phyloP scores from a whole-genome alignment of 768 basidiomycete genomes.

The Cystobasidium onofrii region DNA sequence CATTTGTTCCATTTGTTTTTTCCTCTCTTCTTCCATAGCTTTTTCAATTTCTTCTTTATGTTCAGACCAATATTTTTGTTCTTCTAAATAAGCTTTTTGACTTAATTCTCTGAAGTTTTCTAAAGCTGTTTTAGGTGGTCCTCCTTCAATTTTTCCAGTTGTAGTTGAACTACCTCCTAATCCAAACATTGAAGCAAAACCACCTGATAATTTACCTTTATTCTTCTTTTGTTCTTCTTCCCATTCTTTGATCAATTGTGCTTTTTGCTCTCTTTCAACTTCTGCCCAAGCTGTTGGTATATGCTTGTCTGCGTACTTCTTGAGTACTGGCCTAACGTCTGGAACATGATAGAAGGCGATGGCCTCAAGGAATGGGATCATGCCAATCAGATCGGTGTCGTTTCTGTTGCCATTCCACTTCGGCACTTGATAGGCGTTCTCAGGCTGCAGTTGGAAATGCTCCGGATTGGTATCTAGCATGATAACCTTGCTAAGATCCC shows the following conservation, averaged over 20 bases:
- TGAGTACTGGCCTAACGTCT: constrained; percentile 79
- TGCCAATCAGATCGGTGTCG: constrained; percentile 61
- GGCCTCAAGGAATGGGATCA: constrained; percentile 97
- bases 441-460: constrained; percentile 68
- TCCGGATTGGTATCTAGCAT: constrained; percentile 75
- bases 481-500: constrained; percentile 82
- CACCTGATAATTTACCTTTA: constrained; percentile 22
- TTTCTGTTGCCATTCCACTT: constrained; percentile 76
- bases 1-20: constrained; percentile 50
- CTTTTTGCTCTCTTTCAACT: constrained; percentile 74
- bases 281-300: constrained; percentile 81
- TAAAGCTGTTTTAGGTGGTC: constrained; percentile 39
- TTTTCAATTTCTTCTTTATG: constrained; percentile 54
- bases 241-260: constrained; percentile 73
- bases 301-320: constrained; percentile 77
- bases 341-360: constrained; percentile 71
- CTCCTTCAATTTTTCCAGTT: not conserved
- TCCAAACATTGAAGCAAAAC: constrained; percentile 23
- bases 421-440: constrained; percentile 74
- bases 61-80: constrained; percentile 52
- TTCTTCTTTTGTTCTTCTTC: constrained; percentile 48
- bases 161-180: not conserved
- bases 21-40: constrained; percentile 53
- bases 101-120: constrained; percentile 47
- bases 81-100: constrained; percentile 53